phyloP scores from a whole-genome alignment of 1,284 basidiomycete species.

The Puccinia horiana region DNA sequence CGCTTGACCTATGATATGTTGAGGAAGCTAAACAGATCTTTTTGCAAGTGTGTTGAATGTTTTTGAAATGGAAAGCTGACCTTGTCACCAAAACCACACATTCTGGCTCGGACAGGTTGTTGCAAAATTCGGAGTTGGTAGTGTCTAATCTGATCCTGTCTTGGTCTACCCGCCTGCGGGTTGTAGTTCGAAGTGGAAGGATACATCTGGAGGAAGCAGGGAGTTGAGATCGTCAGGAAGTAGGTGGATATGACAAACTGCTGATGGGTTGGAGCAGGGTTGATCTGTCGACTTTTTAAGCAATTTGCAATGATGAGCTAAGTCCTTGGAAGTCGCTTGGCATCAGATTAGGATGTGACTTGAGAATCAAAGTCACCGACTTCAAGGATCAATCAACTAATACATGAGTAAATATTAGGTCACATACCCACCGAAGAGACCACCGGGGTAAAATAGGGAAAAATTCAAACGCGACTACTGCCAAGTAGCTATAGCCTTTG shows the following conservation, averaged over 20 bases:
- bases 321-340: background rate
- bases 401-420: background rate
- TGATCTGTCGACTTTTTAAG: background rate
- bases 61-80: constrained; percentile 60
- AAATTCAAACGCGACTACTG: background rate
- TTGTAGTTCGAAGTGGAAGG: background rate
- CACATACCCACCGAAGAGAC: background rate
- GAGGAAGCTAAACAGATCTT: background rate
- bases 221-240: background rate
- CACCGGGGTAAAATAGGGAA: background rate
- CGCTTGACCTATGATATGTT: background rate
- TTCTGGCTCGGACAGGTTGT: constrained; percentile 80
- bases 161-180: constrained; percentile 13
- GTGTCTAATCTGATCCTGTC: constrained; percentile 62
- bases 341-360: background rate
- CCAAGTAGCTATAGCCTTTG: background rate
- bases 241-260: background rate
- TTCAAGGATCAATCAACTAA: background rate
- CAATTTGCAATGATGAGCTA: background rate
- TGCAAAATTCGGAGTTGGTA: constrained; percentile 81
- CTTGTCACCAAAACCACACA: constrained; percentile 93
- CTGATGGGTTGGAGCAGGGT: background rate
- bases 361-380: background rate
- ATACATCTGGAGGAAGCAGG: background rate
- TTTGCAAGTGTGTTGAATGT: background rate